Conservation (phyloP, 345 rosid species). For the Euphorbia peplus region DNA sequence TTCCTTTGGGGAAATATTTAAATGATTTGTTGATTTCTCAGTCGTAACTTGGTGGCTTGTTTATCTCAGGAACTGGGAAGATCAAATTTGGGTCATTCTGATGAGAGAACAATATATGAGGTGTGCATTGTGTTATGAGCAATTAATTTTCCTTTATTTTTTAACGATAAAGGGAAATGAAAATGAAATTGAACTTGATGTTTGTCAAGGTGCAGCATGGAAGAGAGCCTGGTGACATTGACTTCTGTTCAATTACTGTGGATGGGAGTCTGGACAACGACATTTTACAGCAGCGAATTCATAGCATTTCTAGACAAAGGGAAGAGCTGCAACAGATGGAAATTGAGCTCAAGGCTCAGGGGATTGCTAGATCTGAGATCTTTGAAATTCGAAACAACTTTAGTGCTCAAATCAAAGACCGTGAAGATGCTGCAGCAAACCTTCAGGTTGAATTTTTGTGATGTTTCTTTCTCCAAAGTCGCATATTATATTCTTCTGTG, state of each 20-base stretch:
- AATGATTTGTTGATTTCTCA: neutral
- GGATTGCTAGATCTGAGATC: conserved; percentile 63
- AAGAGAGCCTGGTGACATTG: conserved; percentile 59
- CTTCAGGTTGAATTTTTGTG: conserved; percentile 50
- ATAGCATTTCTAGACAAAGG: conserved; percentile 51
- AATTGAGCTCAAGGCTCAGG: conserved; percentile 74
- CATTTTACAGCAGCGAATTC: conserved; percentile 63
- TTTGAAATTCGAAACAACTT: conserved; percentile 54
- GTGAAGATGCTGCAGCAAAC: conserved; percentile 55
- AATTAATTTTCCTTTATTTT: neutral
- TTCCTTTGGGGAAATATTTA: neutral
- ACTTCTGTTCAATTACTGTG: conserved; percentile 51
- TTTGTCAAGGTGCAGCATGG: conserved; percentile 73
- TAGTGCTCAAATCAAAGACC: conserved; percentile 60
- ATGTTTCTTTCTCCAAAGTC: neutral
- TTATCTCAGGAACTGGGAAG: conserved; percentile 55
- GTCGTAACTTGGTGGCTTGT: neutral
- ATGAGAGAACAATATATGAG: conserved; percentile 83
- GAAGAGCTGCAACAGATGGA: conserved; percentile 75
- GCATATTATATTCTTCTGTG: neutral
- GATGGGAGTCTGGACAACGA: conserved; percentile 52
- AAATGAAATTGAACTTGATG: conserved; percentile 28
- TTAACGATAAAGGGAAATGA: conserved; percentile 1
- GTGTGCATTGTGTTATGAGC: conserved; percentile 36
- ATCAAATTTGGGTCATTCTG: conserved; percentile 56